A percentile compares a stretch with the other conserved stretches of the same genome.
These are phyloP conservation scores for Backusella morwellensis DNA, from an alignment of 192 early-diverging fungal species.

Conservation along the genomic window DNA sequence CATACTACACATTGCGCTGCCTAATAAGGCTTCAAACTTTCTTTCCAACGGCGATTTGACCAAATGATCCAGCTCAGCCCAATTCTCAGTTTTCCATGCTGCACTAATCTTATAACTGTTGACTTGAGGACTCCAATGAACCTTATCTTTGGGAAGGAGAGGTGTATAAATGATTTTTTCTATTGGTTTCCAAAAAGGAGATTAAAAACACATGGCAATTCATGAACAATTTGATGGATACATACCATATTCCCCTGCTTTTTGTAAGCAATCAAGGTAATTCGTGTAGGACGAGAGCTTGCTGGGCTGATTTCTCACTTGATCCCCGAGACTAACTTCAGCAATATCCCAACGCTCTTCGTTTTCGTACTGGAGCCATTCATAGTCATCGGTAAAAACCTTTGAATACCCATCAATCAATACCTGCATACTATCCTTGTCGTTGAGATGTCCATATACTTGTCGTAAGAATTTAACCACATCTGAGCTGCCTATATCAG, in stretches of 20 bases:
- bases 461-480: slow-evolving; percentile 34
- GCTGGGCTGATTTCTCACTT: slow-evolving; percentile 44
- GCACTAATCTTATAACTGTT: slow-evolving; percentile 55
- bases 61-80: slow-evolving; percentile 49
- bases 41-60: slow-evolving; percentile 38
- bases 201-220: not conserved
- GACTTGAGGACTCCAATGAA: slow-evolving; percentile 48
- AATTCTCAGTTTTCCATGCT: slow-evolving; percentile 63
- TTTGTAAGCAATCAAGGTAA: slow-evolving; percentile 65
- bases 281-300: slow-evolving; percentile 50
- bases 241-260: slow-evolving; percentile 68
- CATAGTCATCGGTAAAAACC: slow-evolving; percentile 55
- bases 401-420: slow-evolving; percentile 50
- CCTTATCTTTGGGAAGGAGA: slow-evolving; percentile 40
- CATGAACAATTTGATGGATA: not conserved
- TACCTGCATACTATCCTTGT: slow-evolving; percentile 70
- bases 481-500: no score
- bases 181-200: slow-evolving; percentile 31
- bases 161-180: slow-evolving; percentile 50
- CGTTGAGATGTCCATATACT: slow-evolving; percentile 67
- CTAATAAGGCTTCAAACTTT: slow-evolving; percentile 59
- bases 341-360: slow-evolving; percentile 65
- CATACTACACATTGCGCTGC: slow-evolving; percentile 46
- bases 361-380: slow-evolving; percentile 62
- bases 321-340: slow-evolving; percentile 59